Evolutionary conservation across 2,329 filamentous ascomycete species (phyloP).

Genomic region (Macrophomina pseudophaseolina): DNA sequence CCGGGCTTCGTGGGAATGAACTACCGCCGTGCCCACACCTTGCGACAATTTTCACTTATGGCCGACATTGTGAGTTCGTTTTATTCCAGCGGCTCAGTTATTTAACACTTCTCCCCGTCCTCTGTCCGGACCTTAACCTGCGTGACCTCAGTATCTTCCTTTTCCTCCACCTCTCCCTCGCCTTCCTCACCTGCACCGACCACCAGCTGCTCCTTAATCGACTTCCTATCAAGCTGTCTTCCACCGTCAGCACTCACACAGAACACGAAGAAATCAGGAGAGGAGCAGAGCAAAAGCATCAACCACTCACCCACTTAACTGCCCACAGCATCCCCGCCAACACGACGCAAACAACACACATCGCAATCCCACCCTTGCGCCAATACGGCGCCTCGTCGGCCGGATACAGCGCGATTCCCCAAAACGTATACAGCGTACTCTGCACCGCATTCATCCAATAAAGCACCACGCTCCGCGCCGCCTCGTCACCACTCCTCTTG

Average conservation of each 20-base stretch:
- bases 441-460: conserved; percentile 50
- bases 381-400: conserved; percentile 52
- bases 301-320: conserved; percentile 4
- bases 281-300: not conserved
- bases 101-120: not conserved
- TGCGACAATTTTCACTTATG: no score
- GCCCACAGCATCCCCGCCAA: conserved; percentile 3
- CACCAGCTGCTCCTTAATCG: conserved; percentile 6
- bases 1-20: no score
- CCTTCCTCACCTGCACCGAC: not conserved
- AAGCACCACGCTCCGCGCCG: conserved; percentile 46
- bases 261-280: not conserved
- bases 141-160: not conserved
- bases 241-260: not conserved
- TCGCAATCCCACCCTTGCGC: conserved; percentile 45
- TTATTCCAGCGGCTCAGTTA: not conserved
- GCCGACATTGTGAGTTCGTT: no score
- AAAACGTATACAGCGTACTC: conserved; percentile 51
- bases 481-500: conserved; percentile 48
- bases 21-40: no score
- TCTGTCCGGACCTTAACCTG: not conserved
- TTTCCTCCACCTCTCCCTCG: not conserved
- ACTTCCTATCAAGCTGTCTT: not conserved
- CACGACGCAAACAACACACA: conserved; percentile 39
- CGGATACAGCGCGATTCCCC: conserved; percentile 52